phyloP scores from a whole-genome alignment of 257 asterid genomes.

The Galeopsis tetrahit region DNA sequence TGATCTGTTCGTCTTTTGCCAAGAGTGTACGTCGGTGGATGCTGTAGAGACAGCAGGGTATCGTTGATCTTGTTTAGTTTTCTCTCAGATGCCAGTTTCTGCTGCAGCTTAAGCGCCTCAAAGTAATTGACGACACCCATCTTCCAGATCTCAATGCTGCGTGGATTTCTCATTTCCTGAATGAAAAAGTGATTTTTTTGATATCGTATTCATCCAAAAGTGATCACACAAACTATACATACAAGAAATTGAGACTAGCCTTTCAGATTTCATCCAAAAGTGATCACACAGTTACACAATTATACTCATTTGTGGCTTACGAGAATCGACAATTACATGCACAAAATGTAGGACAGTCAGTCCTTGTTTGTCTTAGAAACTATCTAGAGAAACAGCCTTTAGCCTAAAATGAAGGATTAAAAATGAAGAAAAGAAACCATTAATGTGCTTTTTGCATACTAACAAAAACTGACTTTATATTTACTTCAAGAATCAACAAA shows the following conservation, averaged over 20 bases:
- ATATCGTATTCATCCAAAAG: slow-evolving; percentile 20
- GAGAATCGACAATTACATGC: too few species aligned
- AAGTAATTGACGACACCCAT: slow-evolving; percentile 62
- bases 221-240: background rate
- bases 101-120: slow-evolving; percentile 71
- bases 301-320: too few species aligned
- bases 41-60: slow-evolving; percentile 63
- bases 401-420: too few species aligned
- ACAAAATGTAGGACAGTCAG: background rate
- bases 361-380: background rate
- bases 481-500: background rate
- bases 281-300: too few species aligned
- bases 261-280: background rate
- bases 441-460: too few species aligned
- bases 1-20: slow-evolving; percentile 70
- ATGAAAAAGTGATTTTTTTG: background rate
- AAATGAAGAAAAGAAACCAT: too few species aligned
- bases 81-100: slow-evolving; percentile 54
- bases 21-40: slow-evolving; percentile 80
- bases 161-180: slow-evolving; percentile 42
- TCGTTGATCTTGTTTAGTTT: slow-evolving; percentile 53
- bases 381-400: too few species aligned
- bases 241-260: background rate
- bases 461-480: background rate
- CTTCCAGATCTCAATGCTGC: slow-evolving; percentile 62